Evolutionary conservation across 495 filamentous ascomycete genomes (phyloP), one percentile per base, ranked within the genome.

Genomic region (Pyrenopolyporus hunteri): DNA sequence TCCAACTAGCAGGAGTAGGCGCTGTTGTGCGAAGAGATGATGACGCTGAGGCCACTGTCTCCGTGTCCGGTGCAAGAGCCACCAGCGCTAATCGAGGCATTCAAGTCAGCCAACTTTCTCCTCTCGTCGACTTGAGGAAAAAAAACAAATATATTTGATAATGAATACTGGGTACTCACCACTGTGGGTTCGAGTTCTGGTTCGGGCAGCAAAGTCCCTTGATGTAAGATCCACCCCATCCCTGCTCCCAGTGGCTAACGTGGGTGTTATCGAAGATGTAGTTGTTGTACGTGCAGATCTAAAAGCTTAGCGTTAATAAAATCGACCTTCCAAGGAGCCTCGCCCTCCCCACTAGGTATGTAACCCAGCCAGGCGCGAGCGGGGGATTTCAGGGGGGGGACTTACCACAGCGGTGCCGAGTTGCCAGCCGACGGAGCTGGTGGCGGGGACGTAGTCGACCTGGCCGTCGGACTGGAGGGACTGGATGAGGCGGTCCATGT

Each of bases 201-300:
- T 13, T 28, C 13, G 49, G 49, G 49, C 49, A 52, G 23, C 49
- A 52, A n/a, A 29, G 13, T 2, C 49, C 49, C 49, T 52, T 52
- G 25, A 52, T 9, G 35, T 40, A 52, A 23, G 14, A 22, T 7
- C 35, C 49, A 22, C 49, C 49, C 49, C 49, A 52, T 4, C 49
- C 49, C 33, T 36, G 29, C 13, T 52, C 49, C 49, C 49, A 52
- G 7, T 42, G 49, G 11, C 4, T 29, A n/a, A 52, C 49, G n/a
- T 52, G 49, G 23, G 49, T 52, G 49, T 52, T 52, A 2, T 52
- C 49, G 22, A 52, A 40, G 49, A 52, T 9, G 10, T 52, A 52
- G 14, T 40, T 39, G 13, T 52, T 52, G 25, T 52, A 52, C 4
- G 25, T 32, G 35, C 49, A 52, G n/a, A 52, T 25, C 49, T n/a